Percentiles rank a stretch among this genome's conserved stretches.
These are phyloP conservation scores for Triticum timopheevii DNA, from an alignment of 176 grass and related monocot species.

Conservation along the genomic window DNA sequence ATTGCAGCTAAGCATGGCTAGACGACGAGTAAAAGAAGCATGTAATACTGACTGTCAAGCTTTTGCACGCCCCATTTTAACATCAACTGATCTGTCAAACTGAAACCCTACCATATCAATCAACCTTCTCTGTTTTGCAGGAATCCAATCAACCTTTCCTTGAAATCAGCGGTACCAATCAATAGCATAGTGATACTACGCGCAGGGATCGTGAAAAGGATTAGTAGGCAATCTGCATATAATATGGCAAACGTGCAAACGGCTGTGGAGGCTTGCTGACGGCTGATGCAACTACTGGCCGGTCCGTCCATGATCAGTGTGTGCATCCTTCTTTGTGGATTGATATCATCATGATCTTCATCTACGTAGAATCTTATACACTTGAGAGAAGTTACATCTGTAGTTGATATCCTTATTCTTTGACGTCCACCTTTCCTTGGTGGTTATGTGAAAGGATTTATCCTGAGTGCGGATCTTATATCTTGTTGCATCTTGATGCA, in stretches of 20 bases:
- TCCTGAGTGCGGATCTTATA: no score
- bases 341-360: no score
- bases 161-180: not conserved
- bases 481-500: no score
- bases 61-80: not conserved
- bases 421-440: no score
- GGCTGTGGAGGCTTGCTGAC: slow-evolving; percentile 23
- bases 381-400: no score
- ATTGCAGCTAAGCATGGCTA: slow-evolving; percentile 25
- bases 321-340: no score
- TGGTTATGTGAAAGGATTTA: no score
- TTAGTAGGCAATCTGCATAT: slow-evolving; percentile 1
- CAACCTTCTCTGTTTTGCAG: not conserved
- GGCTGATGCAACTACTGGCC: slow-evolving; percentile 4
- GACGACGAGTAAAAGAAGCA: slow-evolving; percentile 2
- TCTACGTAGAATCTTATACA: no score
- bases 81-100: not conserved
- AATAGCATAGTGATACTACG: no score
- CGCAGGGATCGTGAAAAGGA: not conserved
- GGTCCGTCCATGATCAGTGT: slow-evolving; percentile 10
- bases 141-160: not conserved
- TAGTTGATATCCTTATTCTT: no score
- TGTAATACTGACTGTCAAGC: not conserved
- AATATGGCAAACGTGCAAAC: slow-evolving; percentile 22
- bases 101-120: not conserved